Conservation (phyloP, 257 asterid genomes). For the Solanum rostratum region DNA sequence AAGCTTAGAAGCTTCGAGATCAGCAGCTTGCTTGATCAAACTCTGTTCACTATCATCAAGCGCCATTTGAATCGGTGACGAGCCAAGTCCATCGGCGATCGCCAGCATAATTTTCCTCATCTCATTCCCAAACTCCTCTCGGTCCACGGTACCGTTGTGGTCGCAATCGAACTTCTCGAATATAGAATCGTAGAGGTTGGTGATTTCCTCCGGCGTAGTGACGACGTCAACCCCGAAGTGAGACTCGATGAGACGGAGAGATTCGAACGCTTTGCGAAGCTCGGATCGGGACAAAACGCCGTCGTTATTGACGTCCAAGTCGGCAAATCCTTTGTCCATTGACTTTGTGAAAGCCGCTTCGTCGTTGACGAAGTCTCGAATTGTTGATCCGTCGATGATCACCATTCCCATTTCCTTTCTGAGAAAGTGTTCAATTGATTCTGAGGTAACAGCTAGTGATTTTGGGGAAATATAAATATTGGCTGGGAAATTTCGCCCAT, state of each 20-base stretch:
- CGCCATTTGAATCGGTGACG: conserved; percentile 80
- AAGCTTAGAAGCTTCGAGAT: conserved; percentile 54
- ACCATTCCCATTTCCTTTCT: conserved; percentile 50
- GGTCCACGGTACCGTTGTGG: conserved; percentile 50
- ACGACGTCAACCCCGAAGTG: conserved; percentile 73
- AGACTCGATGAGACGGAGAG: conserved; percentile 55
- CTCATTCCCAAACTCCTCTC: conserved; percentile 51
- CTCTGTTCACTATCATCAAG: conserved; percentile 57
- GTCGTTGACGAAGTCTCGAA: conserved; percentile 47
- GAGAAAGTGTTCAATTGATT: not conserved
- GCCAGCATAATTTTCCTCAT: conserved; percentile 65
- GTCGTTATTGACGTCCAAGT: conserved; percentile 64
- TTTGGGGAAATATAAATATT: not conserved
- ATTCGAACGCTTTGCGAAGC: conserved; percentile 73
- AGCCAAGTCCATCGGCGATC: conserved; percentile 82
- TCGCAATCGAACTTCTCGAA: conserved; percentile 58
- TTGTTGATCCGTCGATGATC: conserved; percentile 72
- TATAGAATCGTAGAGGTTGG: conserved; percentile 69
- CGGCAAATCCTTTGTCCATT: conserved; percentile 43
- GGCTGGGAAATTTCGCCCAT: not conserved
- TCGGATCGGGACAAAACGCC: conserved; percentile 81
- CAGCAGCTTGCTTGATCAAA: conserved; percentile 75
- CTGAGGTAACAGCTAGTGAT: not conserved
- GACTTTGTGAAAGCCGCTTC: conserved; percentile 44
- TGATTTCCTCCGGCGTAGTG: conserved; percentile 66